phyloP scores from a whole-genome alignment of 129 eudicot species.

The Flaveria robusta region DNA sequence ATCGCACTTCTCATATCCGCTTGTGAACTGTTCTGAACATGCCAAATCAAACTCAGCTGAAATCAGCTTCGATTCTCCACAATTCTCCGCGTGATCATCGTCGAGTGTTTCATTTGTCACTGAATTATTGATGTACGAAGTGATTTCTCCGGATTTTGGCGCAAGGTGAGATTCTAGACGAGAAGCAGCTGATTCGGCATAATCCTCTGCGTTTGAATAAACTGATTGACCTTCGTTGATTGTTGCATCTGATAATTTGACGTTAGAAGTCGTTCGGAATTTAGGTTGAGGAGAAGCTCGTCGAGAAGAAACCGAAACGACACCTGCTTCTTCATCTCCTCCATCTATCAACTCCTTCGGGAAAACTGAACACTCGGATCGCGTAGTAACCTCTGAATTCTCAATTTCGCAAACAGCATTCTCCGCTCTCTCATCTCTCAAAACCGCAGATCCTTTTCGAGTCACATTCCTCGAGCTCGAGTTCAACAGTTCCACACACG shows the following conservation, averaged over 20 bases:
- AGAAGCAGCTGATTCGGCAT: constrained; percentile 40
- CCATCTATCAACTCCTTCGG: constrained; percentile 24
- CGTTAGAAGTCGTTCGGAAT: constrained; percentile 14
- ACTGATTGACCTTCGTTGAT: constrained; percentile 37
- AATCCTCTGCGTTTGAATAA: constrained; percentile 18
- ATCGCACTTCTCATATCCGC: constrained; percentile 39
- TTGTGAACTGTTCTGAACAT: constrained; percentile 67
- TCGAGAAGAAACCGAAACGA: constrained; percentile 44
- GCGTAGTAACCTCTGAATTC: constrained; percentile 38
- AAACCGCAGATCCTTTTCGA: constrained; percentile 31
- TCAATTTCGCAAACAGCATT: constrained; percentile 23
- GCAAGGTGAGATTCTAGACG: constrained; percentile 34
- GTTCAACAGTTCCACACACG: constrained; percentile 58
- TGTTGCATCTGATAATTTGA: constrained; percentile 21
- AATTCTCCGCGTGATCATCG: constrained; percentile 36
- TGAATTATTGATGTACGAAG: constrained; percentile 22
- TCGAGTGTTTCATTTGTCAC: constrained; percentile 21
- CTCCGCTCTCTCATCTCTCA: constrained; percentile 16
- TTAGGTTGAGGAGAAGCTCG: constrained; percentile 21
- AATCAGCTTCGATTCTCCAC: constrained; percentile 41
- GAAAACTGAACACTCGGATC: constrained; percentile 43
- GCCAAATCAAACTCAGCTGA: constrained; percentile 52
- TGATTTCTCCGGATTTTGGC: constrained; percentile 26
- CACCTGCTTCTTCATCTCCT: constrained; percentile 36
- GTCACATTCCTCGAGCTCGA: constrained; percentile 47